A percentile compares a stretch with the other conserved stretches of the same genome.
Evolutionary conservation across 2,329 filamentous ascomycete genomes (phyloP).

Genomic region (Hypoxylon sp.): DNA sequence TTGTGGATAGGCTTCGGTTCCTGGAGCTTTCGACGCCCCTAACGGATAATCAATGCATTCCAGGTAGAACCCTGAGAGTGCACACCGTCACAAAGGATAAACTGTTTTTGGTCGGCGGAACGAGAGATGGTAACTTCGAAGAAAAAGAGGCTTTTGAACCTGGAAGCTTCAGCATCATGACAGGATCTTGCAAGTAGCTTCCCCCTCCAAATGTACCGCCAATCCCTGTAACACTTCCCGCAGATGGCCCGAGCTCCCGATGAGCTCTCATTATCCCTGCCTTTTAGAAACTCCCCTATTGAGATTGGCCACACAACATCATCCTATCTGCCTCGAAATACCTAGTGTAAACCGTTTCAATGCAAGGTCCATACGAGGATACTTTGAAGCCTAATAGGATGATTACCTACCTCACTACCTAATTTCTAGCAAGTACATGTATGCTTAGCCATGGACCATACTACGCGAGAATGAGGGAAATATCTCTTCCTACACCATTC

Average conservation of each 20-base stretch:
- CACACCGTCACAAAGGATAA: not conserved
- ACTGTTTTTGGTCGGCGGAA: not conserved
- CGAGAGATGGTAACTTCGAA: not conserved
- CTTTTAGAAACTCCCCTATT: not conserved
- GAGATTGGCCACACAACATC: too few species aligned
- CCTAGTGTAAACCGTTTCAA: too few species aligned
- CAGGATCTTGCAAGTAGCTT: conserved; percentile 15
- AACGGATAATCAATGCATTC: conserved; percentile 20
- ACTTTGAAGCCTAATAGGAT: too few species aligned
- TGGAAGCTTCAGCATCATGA: conserved; percentile 25
- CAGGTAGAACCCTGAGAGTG: not conserved
- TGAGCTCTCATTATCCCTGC: conserved; percentile 29
- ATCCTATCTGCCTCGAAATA: not conserved
- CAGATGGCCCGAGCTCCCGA: conserved; percentile 17
- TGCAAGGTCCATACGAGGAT: too few species aligned
- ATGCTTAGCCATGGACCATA: too few species aligned
- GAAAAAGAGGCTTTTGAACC: conserved; percentile 6
- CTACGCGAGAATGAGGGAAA: too few species aligned
- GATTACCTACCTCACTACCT: too few species aligned
- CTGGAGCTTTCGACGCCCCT: not conserved
- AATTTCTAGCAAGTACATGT: too few species aligned
- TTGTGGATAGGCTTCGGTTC: not conserved
- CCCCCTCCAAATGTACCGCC: conserved; percentile 15
- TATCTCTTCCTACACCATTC: too few species aligned
- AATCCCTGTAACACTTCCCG: conserved; percentile 25